A percentile compares a stretch with the other conserved stretches of the same genome.
phyloP scores from a whole-genome alignment of 2,329 filamentous ascomycete species.

The Ophiosphaerella narmari region DNA sequence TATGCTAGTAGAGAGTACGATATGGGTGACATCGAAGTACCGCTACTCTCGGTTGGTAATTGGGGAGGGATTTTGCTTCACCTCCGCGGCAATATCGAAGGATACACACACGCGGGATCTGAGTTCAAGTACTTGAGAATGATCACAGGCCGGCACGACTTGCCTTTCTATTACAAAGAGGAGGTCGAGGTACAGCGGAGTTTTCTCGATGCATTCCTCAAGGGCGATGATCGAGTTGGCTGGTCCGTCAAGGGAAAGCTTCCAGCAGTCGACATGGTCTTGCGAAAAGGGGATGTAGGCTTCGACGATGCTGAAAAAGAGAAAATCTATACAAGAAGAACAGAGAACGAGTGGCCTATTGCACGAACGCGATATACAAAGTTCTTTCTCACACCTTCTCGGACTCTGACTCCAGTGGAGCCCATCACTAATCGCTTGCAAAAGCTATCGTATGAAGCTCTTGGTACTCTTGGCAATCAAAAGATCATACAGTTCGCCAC shows the following conservation, averaged over 20 bases:
- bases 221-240: constrained; percentile 66
- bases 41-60: constrained; percentile 69
- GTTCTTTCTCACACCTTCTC: constrained; percentile 61
- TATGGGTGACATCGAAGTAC: constrained; percentile 68
- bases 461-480: constrained; percentile 61
- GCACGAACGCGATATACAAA: constrained; percentile 66
- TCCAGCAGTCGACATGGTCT: constrained; percentile 62
- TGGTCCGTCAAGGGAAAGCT: constrained; percentile 64
- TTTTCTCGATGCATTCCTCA: constrained; percentile 74
- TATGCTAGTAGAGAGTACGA: constrained; percentile 69
- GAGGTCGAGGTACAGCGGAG: constrained; percentile 69
- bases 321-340: constrained; percentile 58
- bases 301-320: constrained; percentile 68
- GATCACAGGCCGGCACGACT: constrained; percentile 71
- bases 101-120: constrained; percentile 66
- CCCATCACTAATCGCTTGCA: constrained; percentile 29
- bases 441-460: constrained; percentile 62
- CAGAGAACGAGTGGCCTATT: constrained; percentile 70
- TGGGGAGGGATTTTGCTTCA: constrained; percentile 74
- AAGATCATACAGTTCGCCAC: constrained; percentile 64
- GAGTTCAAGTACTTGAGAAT: constrained; percentile 71
- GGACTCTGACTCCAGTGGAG: constrained; percentile 46
- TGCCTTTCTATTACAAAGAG: constrained; percentile 73
- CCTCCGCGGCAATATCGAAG: constrained; percentile 70
- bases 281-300: constrained; percentile 70